phyloP scores from a whole-genome alignment of 2,329 filamentous ascomycete genomes.

The Neocatenulostroma microsporum region DNA sequence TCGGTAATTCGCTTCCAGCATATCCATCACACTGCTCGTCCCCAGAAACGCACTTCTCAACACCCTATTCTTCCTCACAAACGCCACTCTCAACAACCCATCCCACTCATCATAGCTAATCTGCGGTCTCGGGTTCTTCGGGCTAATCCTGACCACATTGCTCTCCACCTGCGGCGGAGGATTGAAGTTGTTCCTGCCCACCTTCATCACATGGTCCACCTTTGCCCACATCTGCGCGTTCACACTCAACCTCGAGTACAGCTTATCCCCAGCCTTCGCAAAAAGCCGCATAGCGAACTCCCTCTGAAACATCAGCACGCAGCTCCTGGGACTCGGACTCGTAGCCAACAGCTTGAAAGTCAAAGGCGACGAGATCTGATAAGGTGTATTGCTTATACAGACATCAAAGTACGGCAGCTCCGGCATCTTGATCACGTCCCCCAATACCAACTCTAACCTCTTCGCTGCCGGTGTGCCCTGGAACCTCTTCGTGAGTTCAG shows the following conservation, averaged over 20 bases:
- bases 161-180: conserved; percentile 89
- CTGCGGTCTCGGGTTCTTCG: conserved; percentile 74
- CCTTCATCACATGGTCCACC: conserved; percentile 73
- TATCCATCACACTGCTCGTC: conserved; percentile 68
- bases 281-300: conserved; percentile 89
- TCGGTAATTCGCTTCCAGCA: conserved; percentile 82
- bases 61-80: conserved; percentile 86
- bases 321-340: conserved; percentile 70
- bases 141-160: conserved; percentile 81
- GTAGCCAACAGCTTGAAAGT: conserved; percentile 84
- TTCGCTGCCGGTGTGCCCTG: conserved; percentile 80
- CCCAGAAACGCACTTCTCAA: conserved; percentile 73
- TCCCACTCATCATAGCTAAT: conserved; percentile 96
- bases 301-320: conserved; percentile 92
- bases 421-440: conserved; percentile 82
- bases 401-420: conserved; percentile 72
- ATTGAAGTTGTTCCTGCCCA: conserved; percentile 93
- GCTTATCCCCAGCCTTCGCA: conserved; percentile 75
- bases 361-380: conserved; percentile 79
- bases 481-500: conserved; percentile 87
- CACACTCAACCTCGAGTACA: conserved; percentile 84
- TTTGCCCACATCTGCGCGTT: conserved; percentile 90
- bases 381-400: conserved; percentile 71
- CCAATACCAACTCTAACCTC: conserved; percentile 77
- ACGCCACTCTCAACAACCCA: conserved; percentile 72